phyloP scores from a whole-genome alignment of 106 monocot genomes.

The Apostasia ramifera region DNA sequence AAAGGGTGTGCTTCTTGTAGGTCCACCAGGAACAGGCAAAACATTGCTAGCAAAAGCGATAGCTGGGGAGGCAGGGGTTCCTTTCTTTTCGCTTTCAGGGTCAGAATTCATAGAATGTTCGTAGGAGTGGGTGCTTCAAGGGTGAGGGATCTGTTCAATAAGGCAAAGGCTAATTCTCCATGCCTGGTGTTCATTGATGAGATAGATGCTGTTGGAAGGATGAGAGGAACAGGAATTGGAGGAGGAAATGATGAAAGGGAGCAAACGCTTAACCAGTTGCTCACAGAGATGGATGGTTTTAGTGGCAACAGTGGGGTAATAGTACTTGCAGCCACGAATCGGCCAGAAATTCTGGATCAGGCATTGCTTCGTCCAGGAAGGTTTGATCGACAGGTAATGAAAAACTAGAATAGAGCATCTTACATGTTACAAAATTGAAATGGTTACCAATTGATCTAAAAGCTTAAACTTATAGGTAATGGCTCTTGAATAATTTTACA shows the following conservation, averaged over 20 bases:
- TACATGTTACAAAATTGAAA: too few relatives aligned
- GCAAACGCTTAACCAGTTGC: slow-evolving; percentile 70
- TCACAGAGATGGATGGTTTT: slow-evolving; percentile 84
- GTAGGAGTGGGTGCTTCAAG: slow-evolving; percentile 68
- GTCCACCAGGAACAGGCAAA: slow-evolving; percentile 66
- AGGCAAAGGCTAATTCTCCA: slow-evolving; percentile 63
- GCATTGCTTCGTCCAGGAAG: slow-evolving; percentile 74
- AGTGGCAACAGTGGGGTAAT: slow-evolving; percentile 60
- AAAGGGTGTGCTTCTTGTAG: slow-evolving; percentile 58
- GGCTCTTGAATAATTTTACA: too few relatives aligned
- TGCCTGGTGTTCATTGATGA: slow-evolving; percentile 78
- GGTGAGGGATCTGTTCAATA: slow-evolving; percentile 71
- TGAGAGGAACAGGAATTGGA: slow-evolving; percentile 66
- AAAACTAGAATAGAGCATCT: background rate
- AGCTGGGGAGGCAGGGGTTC: slow-evolving; percentile 72
- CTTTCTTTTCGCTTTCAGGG: slow-evolving; percentile 69
- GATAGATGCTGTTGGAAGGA: slow-evolving; percentile 67
- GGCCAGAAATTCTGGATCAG: slow-evolving; percentile 69
- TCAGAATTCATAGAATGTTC: slow-evolving; percentile 85
- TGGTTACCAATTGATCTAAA: too few relatives aligned
- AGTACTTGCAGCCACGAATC: slow-evolving; percentile 70
- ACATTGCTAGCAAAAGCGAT: slow-evolving; percentile 67
- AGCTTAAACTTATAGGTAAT: too few relatives aligned
- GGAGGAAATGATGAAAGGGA: slow-evolving; percentile 86
- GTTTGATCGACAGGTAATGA: slow-evolving; percentile 57